Conservation (phyloP, 208 protist species). For the Porcisia deanei region DNA sequence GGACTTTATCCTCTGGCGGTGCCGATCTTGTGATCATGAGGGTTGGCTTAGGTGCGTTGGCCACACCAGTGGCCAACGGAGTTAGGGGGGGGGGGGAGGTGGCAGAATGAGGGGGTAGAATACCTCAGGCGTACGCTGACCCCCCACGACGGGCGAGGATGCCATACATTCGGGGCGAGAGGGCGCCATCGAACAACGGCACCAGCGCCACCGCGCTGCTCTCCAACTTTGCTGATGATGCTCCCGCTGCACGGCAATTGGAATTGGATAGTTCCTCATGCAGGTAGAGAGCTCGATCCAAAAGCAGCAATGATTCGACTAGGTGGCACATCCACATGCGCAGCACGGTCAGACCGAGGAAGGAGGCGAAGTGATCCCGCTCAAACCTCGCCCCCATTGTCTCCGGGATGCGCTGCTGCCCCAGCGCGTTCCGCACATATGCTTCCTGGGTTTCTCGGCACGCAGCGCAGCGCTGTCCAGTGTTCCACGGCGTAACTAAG, state of each 20-base stretch:
- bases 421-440: slow-evolving; percentile 26
- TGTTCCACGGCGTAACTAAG: slow-evolving; percentile 39
- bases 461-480: slow-evolving; percentile 31
- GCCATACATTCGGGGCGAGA: slow-evolving; percentile 87
- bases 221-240: slow-evolving; percentile 4
- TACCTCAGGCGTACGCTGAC: slow-evolving; percentile 1
- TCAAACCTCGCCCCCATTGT: slow-evolving; percentile 39
- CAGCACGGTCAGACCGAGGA: slow-evolving; percentile 83
- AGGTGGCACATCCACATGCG: slow-evolving; percentile 92
- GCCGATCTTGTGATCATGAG: background rate
- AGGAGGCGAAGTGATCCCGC: slow-evolving; percentile 54
- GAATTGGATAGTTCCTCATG: slow-evolving; percentile 40
- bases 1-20: background rate
- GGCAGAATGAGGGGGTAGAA: background rate
- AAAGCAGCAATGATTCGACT: slow-evolving; percentile 72
- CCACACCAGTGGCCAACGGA: background rate
- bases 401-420: slow-evolving; percentile 17
- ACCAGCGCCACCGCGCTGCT: slow-evolving; percentile 73
- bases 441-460: slow-evolving; percentile 51
- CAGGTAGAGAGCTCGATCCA: slow-evolving; percentile 81
- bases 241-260: background rate
- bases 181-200: slow-evolving; percentile 81
- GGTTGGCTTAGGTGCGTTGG: background rate
- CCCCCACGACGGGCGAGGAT: slow-evolving; percentile 64
- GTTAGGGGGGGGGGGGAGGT: background rate